A percentile compares a stretch with the other conserved stretches of the same genome.
phyloP scores from a whole-genome alignment of 2,329 filamentous ascomycete genomes.

The Calonectria multiphialidica region DNA sequence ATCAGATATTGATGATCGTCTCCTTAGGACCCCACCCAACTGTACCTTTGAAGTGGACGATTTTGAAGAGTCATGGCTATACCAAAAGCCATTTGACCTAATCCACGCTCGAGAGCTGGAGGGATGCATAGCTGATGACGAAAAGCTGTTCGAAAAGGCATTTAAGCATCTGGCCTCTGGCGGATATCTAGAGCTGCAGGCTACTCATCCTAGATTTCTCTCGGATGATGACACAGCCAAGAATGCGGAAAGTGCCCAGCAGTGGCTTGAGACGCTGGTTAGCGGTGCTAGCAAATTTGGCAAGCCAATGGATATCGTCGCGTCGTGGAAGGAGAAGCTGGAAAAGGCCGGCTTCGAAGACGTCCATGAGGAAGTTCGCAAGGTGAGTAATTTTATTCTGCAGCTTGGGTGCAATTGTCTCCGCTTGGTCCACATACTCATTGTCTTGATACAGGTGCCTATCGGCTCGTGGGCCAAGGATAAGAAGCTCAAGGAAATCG shows the following conservation, averaged over 20 bases:
- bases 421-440: background rate
- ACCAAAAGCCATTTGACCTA: constrained; percentile 5
- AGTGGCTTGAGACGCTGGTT: background rate
- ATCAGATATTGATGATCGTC: background rate
- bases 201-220: background rate
- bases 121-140: background rate
- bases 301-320: constrained; percentile 8
- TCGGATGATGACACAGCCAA: constrained; percentile 9
- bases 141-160: background rate
- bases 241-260: background rate
- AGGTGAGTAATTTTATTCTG: background rate
- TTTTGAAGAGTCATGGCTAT: constrained; percentile 7
- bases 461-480: constrained; percentile 31
- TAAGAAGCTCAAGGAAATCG: constrained; percentile 31
- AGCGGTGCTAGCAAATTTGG: background rate
- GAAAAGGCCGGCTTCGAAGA: constrained; percentile 15
- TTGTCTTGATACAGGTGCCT: background rate
- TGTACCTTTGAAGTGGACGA: constrained; percentile 16
- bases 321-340: constrained; percentile 1
- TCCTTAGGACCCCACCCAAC: constrained; percentile 19
- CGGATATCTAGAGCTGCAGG: background rate
- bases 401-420: background rate
- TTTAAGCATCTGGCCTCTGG: background rate
- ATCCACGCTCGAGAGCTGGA: constrained; percentile 6
- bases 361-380: constrained; percentile 14